Evolutionary conservation across 331 rosid species (phyloP).

Genomic region (Acacia concinna): DNA sequence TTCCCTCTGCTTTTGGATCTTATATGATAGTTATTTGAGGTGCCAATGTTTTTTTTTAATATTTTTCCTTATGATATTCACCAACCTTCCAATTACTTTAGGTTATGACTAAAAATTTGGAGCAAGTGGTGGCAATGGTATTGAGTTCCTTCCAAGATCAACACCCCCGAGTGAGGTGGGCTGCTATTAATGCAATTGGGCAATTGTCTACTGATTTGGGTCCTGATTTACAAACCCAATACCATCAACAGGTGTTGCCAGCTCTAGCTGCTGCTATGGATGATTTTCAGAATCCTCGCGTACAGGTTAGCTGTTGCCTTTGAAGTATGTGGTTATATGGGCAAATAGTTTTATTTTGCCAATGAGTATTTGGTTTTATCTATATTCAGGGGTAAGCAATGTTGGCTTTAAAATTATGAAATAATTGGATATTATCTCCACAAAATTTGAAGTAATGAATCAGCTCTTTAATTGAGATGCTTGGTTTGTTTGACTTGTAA

Average conservation of each 20-base stretch:
- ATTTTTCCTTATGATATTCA: not conserved
- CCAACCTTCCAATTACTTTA: constrained; percentile 25
- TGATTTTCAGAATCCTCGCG: constrained; percentile 94
- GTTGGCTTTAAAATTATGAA: not conserved
- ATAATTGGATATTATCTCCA: not conserved
- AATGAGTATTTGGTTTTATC: constrained; percentile 1
- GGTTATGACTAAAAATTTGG: constrained; percentile 93
- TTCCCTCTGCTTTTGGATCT: not conserved
- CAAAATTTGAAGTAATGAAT: not conserved
- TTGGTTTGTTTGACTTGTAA: not conserved
- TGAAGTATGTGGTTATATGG: not conserved
- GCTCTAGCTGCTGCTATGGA: constrained; percentile 93
- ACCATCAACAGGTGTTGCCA: constrained; percentile 84
- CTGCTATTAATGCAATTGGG: constrained; percentile 96
- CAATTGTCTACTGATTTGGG: constrained; percentile 97
- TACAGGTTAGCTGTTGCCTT: constrained; percentile 58
- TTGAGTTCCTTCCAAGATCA: constrained; percentile 88
- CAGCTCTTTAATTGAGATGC: not conserved
- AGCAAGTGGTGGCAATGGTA: constrained; percentile 97
- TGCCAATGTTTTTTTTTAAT: not conserved
- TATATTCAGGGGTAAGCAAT: not conserved
- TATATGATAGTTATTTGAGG: not conserved
- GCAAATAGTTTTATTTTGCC: not conserved
- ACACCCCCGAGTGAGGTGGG: constrained; percentile 99
- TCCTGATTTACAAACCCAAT: constrained; percentile 88